Percentiles rank a stretch among this genome's conserved stretches.
Conservation (phyloP, 805 yeast genomes). For the Vanderwaltozyma polyspora region DNA sequence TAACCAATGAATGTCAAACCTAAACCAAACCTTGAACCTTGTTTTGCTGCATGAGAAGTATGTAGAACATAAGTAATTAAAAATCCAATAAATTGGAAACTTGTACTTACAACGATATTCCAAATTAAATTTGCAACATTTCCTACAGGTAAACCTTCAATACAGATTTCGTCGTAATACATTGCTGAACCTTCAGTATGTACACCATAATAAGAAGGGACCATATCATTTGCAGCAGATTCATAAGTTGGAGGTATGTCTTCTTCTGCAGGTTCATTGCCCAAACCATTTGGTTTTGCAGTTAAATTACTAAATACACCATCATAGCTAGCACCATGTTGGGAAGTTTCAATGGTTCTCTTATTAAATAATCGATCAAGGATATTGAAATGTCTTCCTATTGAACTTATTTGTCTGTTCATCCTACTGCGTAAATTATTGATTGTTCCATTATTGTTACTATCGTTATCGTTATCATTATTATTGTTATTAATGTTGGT, state of each 20-base stretch:
- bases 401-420: slow-evolving; percentile 13
- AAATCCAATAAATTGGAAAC: slow-evolving; percentile 91
- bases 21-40: slow-evolving; percentile 86
- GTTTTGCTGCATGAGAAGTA: slow-evolving; percentile 94
- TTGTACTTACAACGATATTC: slow-evolving; percentile 81
- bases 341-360: slow-evolving; percentile 5
- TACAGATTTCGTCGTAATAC: slow-evolving; percentile 78
- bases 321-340: slow-evolving; percentile 35
- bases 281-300: slow-evolving; percentile 67
- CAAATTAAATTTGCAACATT: slow-evolving; percentile 78
- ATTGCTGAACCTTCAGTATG: slow-evolving; percentile 49
- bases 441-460: not conserved
- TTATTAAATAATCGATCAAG: slow-evolving; percentile 29
- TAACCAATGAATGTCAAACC: slow-evolving; percentile 73
- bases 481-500: too few species aligned
- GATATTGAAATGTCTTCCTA: slow-evolving; percentile 31
- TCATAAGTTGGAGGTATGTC: slow-evolving; percentile 81
- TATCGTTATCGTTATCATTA: not conserved
- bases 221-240: slow-evolving; percentile 86
- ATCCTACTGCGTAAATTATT: slow-evolving; percentile 10
- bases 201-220: slow-evolving; percentile 96
- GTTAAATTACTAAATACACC: slow-evolving; percentile 89
- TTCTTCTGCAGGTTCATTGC: slow-evolving; percentile 24
- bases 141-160: slow-evolving; percentile 94
- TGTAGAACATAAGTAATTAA: slow-evolving; percentile 80